Conservation (phyloP, 805 yeast genomes). For the Yarrowia osloensis region DNA sequence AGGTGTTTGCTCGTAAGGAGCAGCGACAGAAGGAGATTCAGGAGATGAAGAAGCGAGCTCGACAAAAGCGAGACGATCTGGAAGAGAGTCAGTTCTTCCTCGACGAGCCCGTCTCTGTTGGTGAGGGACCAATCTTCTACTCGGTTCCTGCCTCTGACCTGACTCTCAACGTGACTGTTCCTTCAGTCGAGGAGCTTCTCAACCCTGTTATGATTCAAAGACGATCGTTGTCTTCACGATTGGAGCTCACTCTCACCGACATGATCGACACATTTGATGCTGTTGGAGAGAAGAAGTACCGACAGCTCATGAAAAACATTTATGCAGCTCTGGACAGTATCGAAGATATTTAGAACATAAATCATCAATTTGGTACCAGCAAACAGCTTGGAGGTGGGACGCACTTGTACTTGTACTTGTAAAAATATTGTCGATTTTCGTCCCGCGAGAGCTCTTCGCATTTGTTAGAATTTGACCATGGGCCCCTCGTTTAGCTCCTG, state of each 20-base stretch:
- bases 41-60: not conserved
- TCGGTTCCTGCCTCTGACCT: not conserved
- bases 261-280: conserved; percentile 15
- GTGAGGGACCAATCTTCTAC: conserved; percentile 6
- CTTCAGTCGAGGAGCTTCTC: not conserved
- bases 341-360: not conserved
- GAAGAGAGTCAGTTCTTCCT: not conserved
- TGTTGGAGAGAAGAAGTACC: conserved; percentile 11
- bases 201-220: not conserved
- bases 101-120: conserved; percentile 3
- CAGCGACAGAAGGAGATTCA: conserved; percentile 4
- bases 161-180: not conserved
- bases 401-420: too few relatives aligned
- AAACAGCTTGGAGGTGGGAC: too few relatives aligned
- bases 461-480: too few relatives aligned
- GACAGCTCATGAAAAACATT: conserved; percentile 7
- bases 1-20: conserved; percentile 19
- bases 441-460: too few relatives aligned
- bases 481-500: too few relatives aligned
- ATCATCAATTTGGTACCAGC: too few relatives aligned
- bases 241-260: conserved; percentile 5
- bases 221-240: not conserved
- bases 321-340: not conserved
- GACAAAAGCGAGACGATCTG: not conserved
- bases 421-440: too few relatives aligned